These are phyloP conservation scores for Polysphondylium violaceum DNA, from an alignment of 78 protist species.

Conservation along the genomic window DNA sequence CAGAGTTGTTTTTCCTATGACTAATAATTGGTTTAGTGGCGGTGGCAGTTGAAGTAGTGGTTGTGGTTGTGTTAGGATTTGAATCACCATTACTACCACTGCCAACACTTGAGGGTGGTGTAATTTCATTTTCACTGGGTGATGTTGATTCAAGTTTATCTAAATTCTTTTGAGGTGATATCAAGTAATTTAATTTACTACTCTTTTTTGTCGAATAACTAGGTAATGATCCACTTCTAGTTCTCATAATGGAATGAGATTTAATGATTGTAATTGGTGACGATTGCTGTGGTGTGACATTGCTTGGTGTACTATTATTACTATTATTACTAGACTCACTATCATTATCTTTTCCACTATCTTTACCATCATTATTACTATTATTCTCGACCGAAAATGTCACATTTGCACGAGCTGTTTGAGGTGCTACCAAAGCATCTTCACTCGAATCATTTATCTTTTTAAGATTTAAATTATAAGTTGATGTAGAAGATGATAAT, in stretches of 20 bases:
- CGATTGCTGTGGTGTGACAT: neutral
- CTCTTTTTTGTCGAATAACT: neutral
- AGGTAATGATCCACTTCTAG: conserved; percentile 77
- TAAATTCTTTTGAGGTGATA: conserved; percentile 19
- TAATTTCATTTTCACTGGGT: too few relatives aligned
- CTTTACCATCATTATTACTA: neutral
- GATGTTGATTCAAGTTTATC: too few relatives aligned
- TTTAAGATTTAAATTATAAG: too few relatives aligned
- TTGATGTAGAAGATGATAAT: neutral
- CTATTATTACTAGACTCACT: neutral
- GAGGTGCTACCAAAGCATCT: neutral
- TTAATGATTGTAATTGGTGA: conserved; percentile 26
- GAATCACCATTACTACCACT: neutral
- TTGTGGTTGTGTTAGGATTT: neutral
- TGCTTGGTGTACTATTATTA: neutral
- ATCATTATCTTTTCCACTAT: neutral
- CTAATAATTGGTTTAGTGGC: neutral
- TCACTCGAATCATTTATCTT: neutral
- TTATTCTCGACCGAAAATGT: neutral
- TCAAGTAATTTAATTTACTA: conserved; percentile 8
- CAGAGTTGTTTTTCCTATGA: neutral
- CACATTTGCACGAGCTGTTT: neutral
- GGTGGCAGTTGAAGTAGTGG: neutral
- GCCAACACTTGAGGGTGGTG: too few relatives aligned
- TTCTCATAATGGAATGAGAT: neutral